Base-by-base conservation (phyloP, 2,329 filamentous ascomycete species). In the Trichothecium sympodiale region DNA sequence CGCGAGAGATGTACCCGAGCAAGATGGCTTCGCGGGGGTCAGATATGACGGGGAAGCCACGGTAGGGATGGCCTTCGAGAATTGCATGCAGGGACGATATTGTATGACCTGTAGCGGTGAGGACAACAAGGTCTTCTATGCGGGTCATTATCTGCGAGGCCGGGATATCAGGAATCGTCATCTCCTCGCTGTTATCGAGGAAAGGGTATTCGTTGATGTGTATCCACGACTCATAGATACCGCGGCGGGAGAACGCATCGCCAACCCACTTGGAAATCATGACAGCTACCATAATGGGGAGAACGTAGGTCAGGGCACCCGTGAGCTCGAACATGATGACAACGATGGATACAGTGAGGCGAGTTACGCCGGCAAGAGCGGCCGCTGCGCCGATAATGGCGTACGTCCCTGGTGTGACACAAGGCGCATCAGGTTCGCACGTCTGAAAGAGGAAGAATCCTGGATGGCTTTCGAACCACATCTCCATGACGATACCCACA, bases 271-370 rank as follows among this genome's bases (percentile, higher is more conserved):
- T 98, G 43, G 84, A 84, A 31, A 96, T 71, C 88, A 98, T 94
- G 52, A 98, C 91, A 30, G 88, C 87, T 44, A 98, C 84, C 91
- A 98, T 98, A 57, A 96, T 98, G 37, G 91, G 91, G 7, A 98
- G 75, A 33, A 98, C 89, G 53, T 96, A 96, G 1, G 87, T 94
- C 18, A 98, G 71, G 2, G 91, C 91, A 35, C 91, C 91, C 0
- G 91, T 98, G 38, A 98, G 78, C 64, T 98, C 91, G 52, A 98
- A 98, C 83, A 95, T 95, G 62, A 98, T 98, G 50, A 96, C 91
- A 4, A 98, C 89, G 46, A 98, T 95, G 10, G 88, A 95, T 9
- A 95, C 87, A 0, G 91, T 98, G 79, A 98, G 93, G 46, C 89
- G 77, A 14, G 89, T 96, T 26, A 93, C 86, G 33, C 91, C 91